A percentile compares a stretch with the other conserved stretches of the same genome.
These are phyloP conservation scores for Leavenworthia alabamica DNA, from an alignment of 345 rosid genomes.

Conservation along the genomic window DNA sequence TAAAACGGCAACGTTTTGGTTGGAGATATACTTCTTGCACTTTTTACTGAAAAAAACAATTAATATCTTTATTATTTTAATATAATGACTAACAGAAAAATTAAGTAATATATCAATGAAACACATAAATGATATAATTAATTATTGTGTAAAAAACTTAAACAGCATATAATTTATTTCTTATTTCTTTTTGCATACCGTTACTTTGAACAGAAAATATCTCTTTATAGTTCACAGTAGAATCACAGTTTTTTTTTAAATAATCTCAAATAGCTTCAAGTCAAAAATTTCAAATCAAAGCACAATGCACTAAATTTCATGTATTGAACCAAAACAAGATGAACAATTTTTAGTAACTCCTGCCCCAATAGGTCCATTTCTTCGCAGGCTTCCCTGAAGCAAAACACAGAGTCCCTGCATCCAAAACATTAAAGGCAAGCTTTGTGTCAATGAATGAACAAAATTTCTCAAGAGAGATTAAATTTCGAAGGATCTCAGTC, in stretches of 20 bases:
- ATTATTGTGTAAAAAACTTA: too few relatives aligned
- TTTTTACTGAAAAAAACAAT: too few relatives aligned
- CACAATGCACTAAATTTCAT: background rate
- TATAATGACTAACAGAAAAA: too few relatives aligned
- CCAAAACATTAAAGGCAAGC: background rate
- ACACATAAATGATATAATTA: too few relatives aligned
- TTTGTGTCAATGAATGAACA: background rate
- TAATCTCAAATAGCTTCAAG: background rate
- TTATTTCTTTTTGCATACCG: background rate
- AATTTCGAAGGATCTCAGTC: background rate
- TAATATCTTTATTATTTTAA: too few relatives aligned
- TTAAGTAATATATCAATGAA: too few relatives aligned
- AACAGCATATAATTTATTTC: too few relatives aligned
- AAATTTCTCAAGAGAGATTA: background rate
- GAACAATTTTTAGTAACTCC: slow-evolving; percentile 57
- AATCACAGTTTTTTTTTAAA: too few relatives aligned
- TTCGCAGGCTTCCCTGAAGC: slow-evolving; percentile 90
- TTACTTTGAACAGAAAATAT: background rate
- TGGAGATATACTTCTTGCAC: too few relatives aligned
- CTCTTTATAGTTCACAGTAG: background rate
- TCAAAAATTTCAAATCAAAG: slow-evolving; percentile 6
- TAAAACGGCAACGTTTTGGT: too few relatives aligned
- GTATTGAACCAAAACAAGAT: slow-evolving; percentile 1
- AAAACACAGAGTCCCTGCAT: slow-evolving; percentile 72
- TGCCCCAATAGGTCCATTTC: slow-evolving; percentile 97